These are phyloP conservation scores for Aspergillus persii DNA, from an alignment of 2,329 filamentous ascomycete genomes.

Conservation along the genomic window DNA sequence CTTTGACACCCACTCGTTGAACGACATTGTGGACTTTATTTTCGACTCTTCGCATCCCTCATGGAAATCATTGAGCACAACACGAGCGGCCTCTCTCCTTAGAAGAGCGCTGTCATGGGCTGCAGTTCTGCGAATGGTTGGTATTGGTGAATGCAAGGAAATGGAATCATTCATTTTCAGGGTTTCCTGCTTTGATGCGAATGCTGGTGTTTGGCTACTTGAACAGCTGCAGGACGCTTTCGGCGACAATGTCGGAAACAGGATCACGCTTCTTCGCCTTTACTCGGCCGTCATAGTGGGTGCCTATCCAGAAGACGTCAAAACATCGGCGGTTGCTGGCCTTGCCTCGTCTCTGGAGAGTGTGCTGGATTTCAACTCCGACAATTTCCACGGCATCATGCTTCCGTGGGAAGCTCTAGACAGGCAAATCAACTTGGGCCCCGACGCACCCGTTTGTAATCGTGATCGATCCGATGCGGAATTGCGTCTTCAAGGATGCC, in stretches of 20 bases:
- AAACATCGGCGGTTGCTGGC: slow-evolving; percentile 29
- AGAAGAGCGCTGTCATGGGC: slow-evolving; percentile 36
- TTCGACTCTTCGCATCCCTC: slow-evolving; percentile 26
- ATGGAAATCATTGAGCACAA: slow-evolving; percentile 28
- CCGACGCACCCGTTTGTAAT: slow-evolving; percentile 29
- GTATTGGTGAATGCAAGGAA: slow-evolving; percentile 14
- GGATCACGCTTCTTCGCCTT: slow-evolving; percentile 24
- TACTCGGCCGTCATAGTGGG: slow-evolving; percentile 32
- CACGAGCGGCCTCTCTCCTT: slow-evolving; percentile 35
- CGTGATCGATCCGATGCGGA: slow-evolving; percentile 37
- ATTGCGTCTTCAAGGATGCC: slow-evolving; percentile 38
- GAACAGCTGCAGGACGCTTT: slow-evolving; percentile 30
- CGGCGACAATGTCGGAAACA: slow-evolving; percentile 20
- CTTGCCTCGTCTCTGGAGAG: slow-evolving; percentile 34
- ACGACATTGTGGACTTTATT: slow-evolving; percentile 24
- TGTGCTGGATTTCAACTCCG: slow-evolving; percentile 21
- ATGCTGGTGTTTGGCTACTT: slow-evolving; percentile 36
- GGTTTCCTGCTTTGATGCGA: slow-evolving; percentile 30
- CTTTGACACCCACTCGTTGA: slow-evolving; percentile 26
- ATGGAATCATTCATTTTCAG: slow-evolving; percentile 23
- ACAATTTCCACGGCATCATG: slow-evolving; percentile 18
- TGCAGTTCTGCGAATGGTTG: slow-evolving; percentile 24
- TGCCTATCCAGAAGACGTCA: slow-evolving; percentile 26
- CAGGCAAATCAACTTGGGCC: slow-evolving; percentile 25
- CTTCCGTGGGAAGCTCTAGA: slow-evolving; percentile 29